These are phyloP conservation scores for Saccharomycopsis vini DNA, from an alignment of 805 yeast genomes.

Conservation along the genomic window DNA sequence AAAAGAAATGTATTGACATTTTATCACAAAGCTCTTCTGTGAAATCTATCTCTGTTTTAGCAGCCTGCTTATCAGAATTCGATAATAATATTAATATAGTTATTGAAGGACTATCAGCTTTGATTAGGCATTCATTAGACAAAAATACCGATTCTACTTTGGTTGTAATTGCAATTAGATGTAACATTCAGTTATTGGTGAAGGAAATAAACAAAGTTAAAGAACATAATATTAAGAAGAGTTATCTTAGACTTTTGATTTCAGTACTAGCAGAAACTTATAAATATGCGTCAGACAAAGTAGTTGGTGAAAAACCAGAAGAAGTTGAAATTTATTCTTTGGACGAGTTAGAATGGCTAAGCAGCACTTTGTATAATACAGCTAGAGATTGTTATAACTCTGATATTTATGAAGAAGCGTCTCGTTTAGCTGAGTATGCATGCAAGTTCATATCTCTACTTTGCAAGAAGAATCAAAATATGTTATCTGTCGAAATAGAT, in stretches of 20 bases:
- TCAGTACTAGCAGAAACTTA: background rate
- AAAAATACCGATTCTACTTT: background rate
- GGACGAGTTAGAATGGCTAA: background rate
- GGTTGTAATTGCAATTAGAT: background rate
- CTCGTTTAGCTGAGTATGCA: background rate
- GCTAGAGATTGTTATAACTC: background rate
- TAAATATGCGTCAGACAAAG: background rate
- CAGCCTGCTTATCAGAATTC: background rate
- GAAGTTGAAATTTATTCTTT: background rate
- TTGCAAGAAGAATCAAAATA: no score
- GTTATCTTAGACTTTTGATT: background rate
- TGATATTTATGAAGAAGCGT: background rate
- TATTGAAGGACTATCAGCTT: background rate
- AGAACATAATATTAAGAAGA: background rate
- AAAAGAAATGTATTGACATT: background rate
- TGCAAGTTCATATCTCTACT: no score
- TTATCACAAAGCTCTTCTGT: background rate
- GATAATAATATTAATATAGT: background rate
- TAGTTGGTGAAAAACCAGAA: background rate
- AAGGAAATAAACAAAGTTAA: background rate
- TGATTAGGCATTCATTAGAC: background rate
- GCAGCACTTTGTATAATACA: background rate
- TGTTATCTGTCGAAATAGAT: no score
- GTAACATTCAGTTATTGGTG: background rate
- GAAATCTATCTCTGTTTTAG: background rate